phyloP scores from a whole-genome alignment of 345 rosid genomes.

The Trapa bicornis region DNA sequence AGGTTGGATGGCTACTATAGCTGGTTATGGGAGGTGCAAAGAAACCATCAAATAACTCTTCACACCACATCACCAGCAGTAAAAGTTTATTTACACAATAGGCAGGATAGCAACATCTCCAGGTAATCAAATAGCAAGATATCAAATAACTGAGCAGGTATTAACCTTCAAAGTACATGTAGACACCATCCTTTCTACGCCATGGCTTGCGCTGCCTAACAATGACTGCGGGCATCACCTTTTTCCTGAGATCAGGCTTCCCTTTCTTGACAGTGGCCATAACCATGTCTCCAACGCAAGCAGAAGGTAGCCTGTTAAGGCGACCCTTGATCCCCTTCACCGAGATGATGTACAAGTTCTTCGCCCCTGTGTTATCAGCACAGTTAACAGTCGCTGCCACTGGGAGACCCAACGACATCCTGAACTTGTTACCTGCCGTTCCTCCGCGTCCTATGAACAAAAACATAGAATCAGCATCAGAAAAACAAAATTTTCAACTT shows the following conservation, averaged over 20 bases:
- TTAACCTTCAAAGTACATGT: conserved; percentile 94
- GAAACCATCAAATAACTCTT: neutral
- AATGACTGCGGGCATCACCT: conserved; percentile 93
- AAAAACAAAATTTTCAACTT: no score
- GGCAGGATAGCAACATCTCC: neutral
- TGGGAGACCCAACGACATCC: conserved; percentile 81
- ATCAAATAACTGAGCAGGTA: neutral
- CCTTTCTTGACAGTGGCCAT: conserved; percentile 98
- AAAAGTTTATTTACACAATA: neutral
- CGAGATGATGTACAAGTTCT: conserved; percentile 81
- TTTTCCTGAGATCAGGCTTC: conserved; percentile 84
- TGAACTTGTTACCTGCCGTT: conserved; percentile 64
- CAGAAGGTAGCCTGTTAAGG: conserved; percentile 75
- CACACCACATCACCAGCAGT: conserved; percentile 5
- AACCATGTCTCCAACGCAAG: conserved; percentile 95
- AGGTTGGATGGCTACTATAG: neutral
- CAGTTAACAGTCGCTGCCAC: conserved; percentile 71
- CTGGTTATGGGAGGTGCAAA: conserved; percentile 3
- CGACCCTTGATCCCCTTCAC: conserved; percentile 94
- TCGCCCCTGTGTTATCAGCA: conserved; percentile 65
- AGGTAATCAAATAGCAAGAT: neutral
- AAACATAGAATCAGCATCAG: no score
- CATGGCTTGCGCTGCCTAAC: conserved; percentile 93
- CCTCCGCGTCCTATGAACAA: conserved; percentile 44
- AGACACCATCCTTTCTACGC: conserved; percentile 99